Evolutionary conservation across 257 asterid species (phyloP).

Genomic region (Forsythia viridissima): DNA sequence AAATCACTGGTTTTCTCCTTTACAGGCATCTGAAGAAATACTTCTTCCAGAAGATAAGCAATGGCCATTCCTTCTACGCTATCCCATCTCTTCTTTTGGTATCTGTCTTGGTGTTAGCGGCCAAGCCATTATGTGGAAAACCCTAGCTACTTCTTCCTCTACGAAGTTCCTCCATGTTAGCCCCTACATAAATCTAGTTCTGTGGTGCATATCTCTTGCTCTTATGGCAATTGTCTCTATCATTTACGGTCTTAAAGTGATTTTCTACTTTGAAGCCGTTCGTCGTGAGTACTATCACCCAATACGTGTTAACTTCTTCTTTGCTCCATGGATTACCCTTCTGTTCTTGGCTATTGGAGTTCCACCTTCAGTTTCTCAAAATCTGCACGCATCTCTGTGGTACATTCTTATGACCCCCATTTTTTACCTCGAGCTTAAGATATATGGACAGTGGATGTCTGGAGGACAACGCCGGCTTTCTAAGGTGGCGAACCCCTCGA

Average conservation of each 20-base stretch:
- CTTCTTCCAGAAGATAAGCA: slow-evolving; percentile 69
- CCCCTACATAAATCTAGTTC: slow-evolving; percentile 49
- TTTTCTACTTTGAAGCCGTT: slow-evolving; percentile 88
- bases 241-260: slow-evolving; percentile 51
- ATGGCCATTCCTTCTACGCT: slow-evolving; percentile 95
- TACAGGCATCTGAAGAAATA: slow-evolving; percentile 67
- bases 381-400: slow-evolving; percentile 55
- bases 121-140: slow-evolving; percentile 93
- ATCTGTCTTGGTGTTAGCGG: slow-evolving; percentile 86
- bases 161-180: slow-evolving; percentile 57
- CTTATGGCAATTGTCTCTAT: slow-evolving; percentile 39
- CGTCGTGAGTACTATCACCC: slow-evolving; percentile 95
- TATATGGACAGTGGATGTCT: slow-evolving; percentile 98
- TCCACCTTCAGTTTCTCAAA: slow-evolving; percentile 50
- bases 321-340: slow-evolving; percentile 83
- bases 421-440: slow-evolving; percentile 65
- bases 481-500: slow-evolving; percentile 88
- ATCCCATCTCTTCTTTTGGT: slow-evolving; percentile 75
- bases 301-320: slow-evolving; percentile 85
- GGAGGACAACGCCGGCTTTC: slow-evolving; percentile 89
- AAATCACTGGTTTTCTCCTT: not conserved
- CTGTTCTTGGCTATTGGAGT: slow-evolving; percentile 66
- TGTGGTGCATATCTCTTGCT: slow-evolving; percentile 69
- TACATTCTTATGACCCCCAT: slow-evolving; percentile 79
- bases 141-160: slow-evolving; percentile 56